Evolutionary conservation across 805 yeast genomes (phyloP).

Genomic region (Maudiozyma barnettii): DNA sequence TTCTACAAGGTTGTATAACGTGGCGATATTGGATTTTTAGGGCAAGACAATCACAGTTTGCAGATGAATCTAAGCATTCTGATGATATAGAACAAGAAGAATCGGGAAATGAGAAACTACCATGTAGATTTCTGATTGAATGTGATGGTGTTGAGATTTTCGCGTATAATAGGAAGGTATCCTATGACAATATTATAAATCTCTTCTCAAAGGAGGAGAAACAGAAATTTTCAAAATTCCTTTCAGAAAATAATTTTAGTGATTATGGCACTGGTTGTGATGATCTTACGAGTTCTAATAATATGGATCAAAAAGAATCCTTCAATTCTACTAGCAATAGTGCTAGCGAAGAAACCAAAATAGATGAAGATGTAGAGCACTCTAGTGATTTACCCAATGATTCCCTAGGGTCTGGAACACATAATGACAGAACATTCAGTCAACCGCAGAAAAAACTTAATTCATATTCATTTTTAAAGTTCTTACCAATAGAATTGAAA

Average conservation of each 20-base stretch:
- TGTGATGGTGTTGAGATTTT: constrained; percentile 77
- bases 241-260: constrained; percentile 14
- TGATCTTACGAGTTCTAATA: background rate
- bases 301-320: background rate
- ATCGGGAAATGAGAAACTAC: constrained; percentile 38
- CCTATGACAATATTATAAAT: constrained; percentile 59
- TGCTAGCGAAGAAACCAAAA: constrained; percentile 11
- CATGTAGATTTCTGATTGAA: constrained; percentile 47
- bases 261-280: constrained; percentile 8
- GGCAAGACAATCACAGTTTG: constrained; percentile 26
- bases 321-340: background rate
- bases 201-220: constrained; percentile 18
- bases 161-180: constrained; percentile 66
- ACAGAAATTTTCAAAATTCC: constrained; percentile 13
- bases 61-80: constrained; percentile 8
- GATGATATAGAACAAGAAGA: constrained; percentile 6
- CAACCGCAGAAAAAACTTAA: constrained; percentile 6
- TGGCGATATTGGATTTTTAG: constrained; percentile 84
- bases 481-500: constrained; percentile 55
- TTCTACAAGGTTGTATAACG: constrained; percentile 63
- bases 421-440: constrained; percentile 16
- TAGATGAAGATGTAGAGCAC: background rate
- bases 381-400: constrained; percentile 1
- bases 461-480: constrained; percentile 15
- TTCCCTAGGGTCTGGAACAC: background rate